Base-by-base conservation (phyloP, 331 rosid species). In the Rosa hybrid region DNA sequence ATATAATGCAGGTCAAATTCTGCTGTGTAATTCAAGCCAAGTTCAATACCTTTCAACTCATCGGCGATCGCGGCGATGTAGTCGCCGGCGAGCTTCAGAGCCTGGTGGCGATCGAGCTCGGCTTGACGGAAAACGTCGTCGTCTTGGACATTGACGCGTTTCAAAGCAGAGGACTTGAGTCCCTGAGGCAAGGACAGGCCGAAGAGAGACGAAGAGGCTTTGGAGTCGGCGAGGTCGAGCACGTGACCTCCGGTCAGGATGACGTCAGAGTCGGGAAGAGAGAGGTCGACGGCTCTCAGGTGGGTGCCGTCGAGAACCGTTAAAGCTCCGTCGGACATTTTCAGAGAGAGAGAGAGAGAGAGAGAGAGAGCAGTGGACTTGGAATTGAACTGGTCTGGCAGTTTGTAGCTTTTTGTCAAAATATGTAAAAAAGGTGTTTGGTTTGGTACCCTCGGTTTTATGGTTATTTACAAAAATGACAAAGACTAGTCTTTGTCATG, bases 1-100 rank as follows among this genome's bases (percentile, higher is more conserved):
- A 18, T 2, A 4, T 57, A 77, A 65, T 34, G 74, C 39, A 65
- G 70, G 14, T 72, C 41, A 27, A 71, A 77, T 34, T 23, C 1
- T 44, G 5, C n/a, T 27, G 25, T 27, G 30, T 17, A 13, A 4
- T 27, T 27, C 4, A 57, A 42, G 18, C 27, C 12, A 64, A 39
- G 27, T 8, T 1, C 6, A 5, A 56, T 60, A 87, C 98, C 98
- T 86, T 81, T 78, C 60, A 96, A 87, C 81, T 84, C 86, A 84
- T 93, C 91, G 46, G 97, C 94, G 90, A 96, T 84, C 76, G 99
- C 98, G 60, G 87, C 17, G 85, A 93, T 63, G 86, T 87, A 96
- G 79, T 84, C 89, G 59, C 71, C 69, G 74, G 90, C 82, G 46
- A 85, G 49, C 74, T 80, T 14, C 6, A 89, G 82, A 46, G 97